These are phyloP conservation scores for Hansenula lynferdii DNA, from an alignment of 1,139 yeast species.

Conservation along the genomic window DNA sequence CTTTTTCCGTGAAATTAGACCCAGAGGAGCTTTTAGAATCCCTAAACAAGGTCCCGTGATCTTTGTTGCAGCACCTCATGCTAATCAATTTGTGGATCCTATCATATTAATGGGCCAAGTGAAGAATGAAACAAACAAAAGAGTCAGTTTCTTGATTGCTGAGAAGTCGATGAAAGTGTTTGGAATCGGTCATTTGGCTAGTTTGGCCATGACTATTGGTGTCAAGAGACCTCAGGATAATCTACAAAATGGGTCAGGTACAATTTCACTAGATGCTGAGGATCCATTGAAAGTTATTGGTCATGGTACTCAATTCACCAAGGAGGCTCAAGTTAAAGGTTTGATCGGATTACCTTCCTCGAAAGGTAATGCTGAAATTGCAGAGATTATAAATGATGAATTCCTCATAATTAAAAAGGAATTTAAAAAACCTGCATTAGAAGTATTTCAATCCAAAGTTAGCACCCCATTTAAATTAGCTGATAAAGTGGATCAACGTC, in stretches of 20 bases:
- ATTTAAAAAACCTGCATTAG: constrained; percentile 45
- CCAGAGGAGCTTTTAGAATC: constrained; percentile 86
- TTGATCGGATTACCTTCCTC: constrained; percentile 75
- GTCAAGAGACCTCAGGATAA: constrained; percentile 91
- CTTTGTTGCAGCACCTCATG: constrained; percentile 97
- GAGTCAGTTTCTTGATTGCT: constrained; percentile 85
- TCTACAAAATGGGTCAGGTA: constrained; percentile 56
- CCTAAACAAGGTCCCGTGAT: constrained; percentile 85
- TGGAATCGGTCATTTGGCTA: constrained; percentile 72
- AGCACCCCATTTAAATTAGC: constrained; percentile 64
- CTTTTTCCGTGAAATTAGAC: constrained; percentile 85
- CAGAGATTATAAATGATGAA: constrained; percentile 67
- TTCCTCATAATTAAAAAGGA: constrained; percentile 69
- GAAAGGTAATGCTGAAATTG: constrained; percentile 72
- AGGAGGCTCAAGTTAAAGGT: constrained; percentile 64
- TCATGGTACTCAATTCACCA: constrained; percentile 59
- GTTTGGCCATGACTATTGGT: constrained; percentile 78
- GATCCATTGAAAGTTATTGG: constrained; percentile 56
- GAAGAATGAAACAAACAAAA: constrained; percentile 60
- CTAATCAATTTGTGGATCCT: constrained; percentile 95
- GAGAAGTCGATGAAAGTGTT: constrained; percentile 66
- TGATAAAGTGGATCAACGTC: constrained; percentile 76
- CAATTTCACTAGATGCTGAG: constrained; percentile 42
- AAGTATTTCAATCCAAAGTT: constrained; percentile 14
- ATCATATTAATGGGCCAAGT: constrained; percentile 80